Evolutionary conservation across 1,284 basidiomycete species (phyloP), one percentile per base, ranked within the genome.

Genomic region (Lentinus polychrous): DNA sequence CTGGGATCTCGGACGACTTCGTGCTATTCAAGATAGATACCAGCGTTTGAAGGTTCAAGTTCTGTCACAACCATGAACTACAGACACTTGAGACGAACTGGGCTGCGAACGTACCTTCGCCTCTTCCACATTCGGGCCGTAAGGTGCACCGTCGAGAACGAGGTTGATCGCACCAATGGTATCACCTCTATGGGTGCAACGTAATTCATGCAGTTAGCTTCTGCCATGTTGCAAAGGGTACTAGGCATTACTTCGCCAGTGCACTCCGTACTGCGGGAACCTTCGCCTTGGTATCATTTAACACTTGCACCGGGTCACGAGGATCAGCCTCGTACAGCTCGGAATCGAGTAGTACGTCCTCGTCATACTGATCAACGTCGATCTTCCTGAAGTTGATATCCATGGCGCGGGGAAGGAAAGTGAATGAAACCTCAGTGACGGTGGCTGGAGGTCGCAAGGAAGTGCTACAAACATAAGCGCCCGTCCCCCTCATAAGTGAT

Each of bases 1-100:
- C 70, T 1, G 87, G 72, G 50, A 99, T 94, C 55, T 98, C 95
- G 6, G 90, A 76, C 2, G 93, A 78, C 63, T 95, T 93, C 11
- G 94, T 97, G 50, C 91, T 94, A 70, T 96, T 97, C 54, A 99
- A 79, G 55, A 98, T 93, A 2, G 91, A 87, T 31, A 97, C 77
- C n/a, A 99, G 74, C 1, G 87, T 83, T 55, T 86, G 79, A 11
- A 95, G 81, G 0, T 89, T 92, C 34, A 91, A 63, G 56, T 73
- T 81, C 87, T 94, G 60, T 2, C 52, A 38, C n/a, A 33, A 42
- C 20, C 11, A 37, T 17, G 3, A 3, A 38, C 33, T 41, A 36
- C 23, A 47, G 24, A 43, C 35, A 15, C n/a, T 18, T n/a, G n/a
- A n/a, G n/a, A n/a, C n/a, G n/a, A n/a, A n/a, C n/a, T n/a, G n/a